These are phyloP conservation scores for Grigorovia humatica DNA, from an alignment of 805 yeast species.

Conservation along the genomic window DNA sequence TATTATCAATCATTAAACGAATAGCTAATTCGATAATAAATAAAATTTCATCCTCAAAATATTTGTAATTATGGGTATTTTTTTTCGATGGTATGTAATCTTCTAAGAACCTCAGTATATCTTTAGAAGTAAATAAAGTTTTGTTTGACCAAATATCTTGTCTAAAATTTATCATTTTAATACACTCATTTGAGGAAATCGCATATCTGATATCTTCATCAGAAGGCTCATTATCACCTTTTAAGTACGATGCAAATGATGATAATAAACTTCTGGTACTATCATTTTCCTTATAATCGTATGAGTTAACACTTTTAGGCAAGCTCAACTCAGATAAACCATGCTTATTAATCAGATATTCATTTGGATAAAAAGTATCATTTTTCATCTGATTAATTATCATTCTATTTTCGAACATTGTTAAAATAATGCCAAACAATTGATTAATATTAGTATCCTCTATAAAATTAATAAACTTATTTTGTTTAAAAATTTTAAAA, in stretches of 20 bases:
- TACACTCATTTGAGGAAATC: conserved; percentile 70
- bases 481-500: conserved; percentile 61
- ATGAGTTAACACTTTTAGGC: neutral
- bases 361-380: neutral
- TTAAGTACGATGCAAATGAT: conserved; percentile 83
- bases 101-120: conserved; percentile 28
- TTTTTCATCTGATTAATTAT: neutral
- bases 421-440: conserved; percentile 48
- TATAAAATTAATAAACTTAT: conserved; percentile 34
- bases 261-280: conserved; percentile 69
- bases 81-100: conserved; percentile 28
- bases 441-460: conserved; percentile 44
- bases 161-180: conserved; percentile 55
- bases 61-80: conserved; percentile 26
- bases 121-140: conserved; percentile 21
- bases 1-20: conserved; percentile 20
- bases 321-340: neutral
- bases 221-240: conserved; percentile 92
- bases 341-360: neutral
- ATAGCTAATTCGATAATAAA: conserved; percentile 40
- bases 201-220: conserved; percentile 87
- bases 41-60: conserved; percentile 36
- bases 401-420: conserved; percentile 37
- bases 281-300: conserved; percentile 19
- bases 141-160: conserved; percentile 42